Conservation (phyloP, 345 rosid species). For the Salix dunnii region DNA sequence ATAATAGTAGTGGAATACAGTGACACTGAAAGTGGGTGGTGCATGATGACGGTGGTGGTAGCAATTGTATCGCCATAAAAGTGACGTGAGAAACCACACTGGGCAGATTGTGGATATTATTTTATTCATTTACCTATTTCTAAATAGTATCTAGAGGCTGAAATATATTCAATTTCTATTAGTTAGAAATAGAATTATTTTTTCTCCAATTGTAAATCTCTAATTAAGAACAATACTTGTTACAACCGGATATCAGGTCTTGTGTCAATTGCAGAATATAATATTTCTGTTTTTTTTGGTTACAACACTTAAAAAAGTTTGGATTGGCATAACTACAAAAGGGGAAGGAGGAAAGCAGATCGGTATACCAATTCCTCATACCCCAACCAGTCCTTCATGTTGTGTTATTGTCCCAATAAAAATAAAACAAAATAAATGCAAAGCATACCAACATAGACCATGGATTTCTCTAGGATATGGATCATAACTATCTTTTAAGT, state of each 20-base stretch:
- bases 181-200: too few relatives aligned
- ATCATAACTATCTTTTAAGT: too few relatives aligned
- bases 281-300: not conserved
- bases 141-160: too few relatives aligned
- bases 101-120: too few relatives aligned
- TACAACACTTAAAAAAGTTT: not conserved
- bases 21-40: not conserved
- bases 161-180: too few relatives aligned
- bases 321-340: not conserved
- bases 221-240: too few relatives aligned
- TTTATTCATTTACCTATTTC: too few relatives aligned
- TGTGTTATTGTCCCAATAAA: not conserved
- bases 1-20: not conserved
- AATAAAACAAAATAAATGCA: not conserved
- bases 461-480: too few relatives aligned
- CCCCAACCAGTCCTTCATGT: not conserved
- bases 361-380: slow-evolving; percentile 3
- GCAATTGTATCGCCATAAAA: not conserved
- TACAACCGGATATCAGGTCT: too few relatives aligned
- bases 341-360: not conserved
- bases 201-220: too few relatives aligned
- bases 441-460: too few relatives aligned
- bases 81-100: too few relatives aligned
- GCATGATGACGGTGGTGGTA: not conserved
- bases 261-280: not conserved